These are phyloP conservation scores for Xylaria sp. DNA, from an alignment of 2,329 filamentous ascomycete species.

Conservation along the genomic window DNA sequence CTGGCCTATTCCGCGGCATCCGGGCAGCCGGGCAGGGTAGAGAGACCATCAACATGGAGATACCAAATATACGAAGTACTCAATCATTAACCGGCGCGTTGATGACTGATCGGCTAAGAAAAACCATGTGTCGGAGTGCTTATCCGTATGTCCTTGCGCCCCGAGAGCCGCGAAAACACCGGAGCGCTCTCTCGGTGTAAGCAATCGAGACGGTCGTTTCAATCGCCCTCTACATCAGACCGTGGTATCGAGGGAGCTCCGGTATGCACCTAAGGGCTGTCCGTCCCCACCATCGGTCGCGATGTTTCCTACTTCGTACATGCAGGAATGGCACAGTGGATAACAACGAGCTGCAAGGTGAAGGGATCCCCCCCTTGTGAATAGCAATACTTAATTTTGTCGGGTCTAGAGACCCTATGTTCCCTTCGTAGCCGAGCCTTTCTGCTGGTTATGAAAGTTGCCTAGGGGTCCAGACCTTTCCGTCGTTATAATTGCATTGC, in stretches of 20 bases:
- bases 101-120: neutral
- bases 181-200: neutral
- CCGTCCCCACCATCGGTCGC: neutral
- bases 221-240: neutral
- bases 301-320: neutral
- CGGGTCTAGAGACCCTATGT: neutral
- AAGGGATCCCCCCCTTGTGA: neutral
- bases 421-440: neutral
- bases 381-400: neutral
- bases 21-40: too few relatives aligned
- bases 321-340: neutral
- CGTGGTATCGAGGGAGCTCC: neutral
- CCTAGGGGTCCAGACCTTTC: too few relatives aligned
- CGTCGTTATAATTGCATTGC: neutral
- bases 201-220: neutral
- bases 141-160: conserved; percentile 5
- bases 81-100: neutral
- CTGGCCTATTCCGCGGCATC: conserved; percentile 19
- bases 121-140: conserved; percentile 6
- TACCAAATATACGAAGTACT: neutral
- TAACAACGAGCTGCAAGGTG: neutral
- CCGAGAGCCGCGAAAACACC: conserved; percentile 12
- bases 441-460: too few relatives aligned
- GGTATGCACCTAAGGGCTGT: neutral
- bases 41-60: conserved; percentile 3